These are phyloP conservation scores for Penicillium sp. DNA, from an alignment of 2,329 filamentous ascomycete species.

Conservation along the genomic window DNA sequence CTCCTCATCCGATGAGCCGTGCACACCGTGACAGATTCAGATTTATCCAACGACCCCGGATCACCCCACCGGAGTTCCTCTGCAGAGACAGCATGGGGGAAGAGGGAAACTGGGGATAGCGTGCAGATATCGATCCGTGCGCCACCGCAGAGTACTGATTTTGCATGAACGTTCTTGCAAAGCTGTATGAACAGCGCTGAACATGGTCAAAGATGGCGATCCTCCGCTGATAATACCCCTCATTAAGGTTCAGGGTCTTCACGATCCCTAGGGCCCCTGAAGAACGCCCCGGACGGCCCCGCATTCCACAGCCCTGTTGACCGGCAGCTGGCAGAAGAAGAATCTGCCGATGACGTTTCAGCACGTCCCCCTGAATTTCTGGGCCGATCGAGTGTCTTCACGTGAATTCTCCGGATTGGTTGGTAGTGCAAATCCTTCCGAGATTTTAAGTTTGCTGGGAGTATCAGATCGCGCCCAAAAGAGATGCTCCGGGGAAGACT, in stretches of 20 bases:
- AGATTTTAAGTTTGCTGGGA: not conserved
- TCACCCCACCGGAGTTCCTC: not conserved
- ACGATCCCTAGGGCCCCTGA: not conserved
- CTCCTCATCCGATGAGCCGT: not conserved
- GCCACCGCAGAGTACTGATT: not conserved
- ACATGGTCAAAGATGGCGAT: not conserved
- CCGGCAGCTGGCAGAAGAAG: not conserved
- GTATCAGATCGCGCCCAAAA: not conserved
- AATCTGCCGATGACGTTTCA: not conserved
- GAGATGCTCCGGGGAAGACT: not conserved
- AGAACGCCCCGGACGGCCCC: not conserved
- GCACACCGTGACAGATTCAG: constrained; percentile 1
- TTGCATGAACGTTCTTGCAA: not conserved
- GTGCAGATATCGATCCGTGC: not conserved
- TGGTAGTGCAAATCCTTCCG: not conserved
- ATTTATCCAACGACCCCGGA: constrained; percentile 1
- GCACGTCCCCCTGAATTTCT: not conserved
- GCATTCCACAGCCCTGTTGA: not conserved
- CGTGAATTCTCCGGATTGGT: not conserved
- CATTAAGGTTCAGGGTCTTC: not conserved
- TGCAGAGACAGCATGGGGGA: not conserved
- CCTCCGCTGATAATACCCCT: not conserved
- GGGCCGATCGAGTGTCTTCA: too few relatives aligned
- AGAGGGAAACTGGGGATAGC: not conserved
- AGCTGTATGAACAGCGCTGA: not conserved